Evolutionary conservation across 2,329 filamentous ascomycete species (phyloP).

Genomic region (Helotiales sp.): DNA sequence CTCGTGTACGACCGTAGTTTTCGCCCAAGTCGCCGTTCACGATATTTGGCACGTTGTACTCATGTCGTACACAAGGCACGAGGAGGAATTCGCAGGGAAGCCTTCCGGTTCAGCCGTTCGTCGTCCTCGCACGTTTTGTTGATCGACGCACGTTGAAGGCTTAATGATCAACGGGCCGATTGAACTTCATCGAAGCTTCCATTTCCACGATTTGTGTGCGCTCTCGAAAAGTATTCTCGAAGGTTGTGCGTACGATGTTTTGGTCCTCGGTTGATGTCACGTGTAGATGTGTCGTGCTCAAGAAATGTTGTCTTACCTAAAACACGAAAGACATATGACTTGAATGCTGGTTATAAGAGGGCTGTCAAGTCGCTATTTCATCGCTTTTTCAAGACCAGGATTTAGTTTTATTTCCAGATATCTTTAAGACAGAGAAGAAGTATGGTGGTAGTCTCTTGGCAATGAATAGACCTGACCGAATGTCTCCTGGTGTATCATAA

Average conservation of each 20-base stretch:
- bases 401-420: too few relatives aligned
- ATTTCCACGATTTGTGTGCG: neutral
- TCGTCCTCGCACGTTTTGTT: neutral
- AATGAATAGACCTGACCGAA: too few relatives aligned
- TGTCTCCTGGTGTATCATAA: too few relatives aligned
- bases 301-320: too few relatives aligned
- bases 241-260: too few relatives aligned
- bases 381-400: too few relatives aligned
- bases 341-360: too few relatives aligned
- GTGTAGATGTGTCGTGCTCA: neutral
- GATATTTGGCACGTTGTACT: slow-evolving; percentile 1
- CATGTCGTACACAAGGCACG: slow-evolving; percentile 7
- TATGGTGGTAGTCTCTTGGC: too few relatives aligned
- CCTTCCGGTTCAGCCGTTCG: neutral
- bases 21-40: slow-evolving; percentile 6
- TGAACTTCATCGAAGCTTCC: neutral
- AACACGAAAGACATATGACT: too few relatives aligned
- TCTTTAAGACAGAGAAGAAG: too few relatives aligned
- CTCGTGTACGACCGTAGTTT: neutral
- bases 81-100: neutral
- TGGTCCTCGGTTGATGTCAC: neutral
- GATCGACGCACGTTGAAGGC: neutral
- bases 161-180: neutral
- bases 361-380: too few relatives aligned
- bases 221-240: too few relatives aligned